Evolutionary conservation across 2,329 filamentous ascomycete species (phyloP).

Genomic region (Ascochyta rabiei): DNA sequence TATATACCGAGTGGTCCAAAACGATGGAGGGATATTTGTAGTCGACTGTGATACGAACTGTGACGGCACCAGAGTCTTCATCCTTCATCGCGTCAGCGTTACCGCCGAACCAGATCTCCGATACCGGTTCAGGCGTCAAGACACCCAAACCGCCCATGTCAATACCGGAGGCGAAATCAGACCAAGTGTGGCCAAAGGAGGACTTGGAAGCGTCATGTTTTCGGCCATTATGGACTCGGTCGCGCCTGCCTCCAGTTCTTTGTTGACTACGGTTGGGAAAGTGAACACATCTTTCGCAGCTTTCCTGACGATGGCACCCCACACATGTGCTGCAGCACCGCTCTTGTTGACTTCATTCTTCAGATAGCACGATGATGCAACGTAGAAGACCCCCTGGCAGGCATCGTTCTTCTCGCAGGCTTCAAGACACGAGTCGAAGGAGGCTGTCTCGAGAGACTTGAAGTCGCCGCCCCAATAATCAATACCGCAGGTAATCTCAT

Average conservation of each 20-base stretch:
- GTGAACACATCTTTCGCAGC: slow-evolving; percentile 8
- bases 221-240: slow-evolving; percentile 10
- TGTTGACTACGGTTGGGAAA: slow-evolving; percentile 2
- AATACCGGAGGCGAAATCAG: slow-evolving; percentile 9
- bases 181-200: slow-evolving; percentile 8
- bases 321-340: background rate
- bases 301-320: slow-evolving; percentile 10
- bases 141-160: slow-evolving; percentile 15
- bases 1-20: slow-evolving; percentile 11
- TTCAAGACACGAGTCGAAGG: slow-evolving; percentile 11
- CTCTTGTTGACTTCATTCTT: slow-evolving; percentile 13
- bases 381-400: slow-evolving; percentile 10
- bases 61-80: slow-evolving; percentile 11
- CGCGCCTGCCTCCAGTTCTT: slow-evolving; percentile 2
- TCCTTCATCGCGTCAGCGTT: slow-evolving; percentile 9
- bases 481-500: slow-evolving; percentile 12
- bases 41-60: slow-evolving; percentile 9
- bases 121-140: slow-evolving; percentile 4
- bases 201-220: slow-evolving; percentile 10
- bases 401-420: slow-evolving; percentile 12
- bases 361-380: slow-evolving; percentile 7
- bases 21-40: slow-evolving; percentile 15
- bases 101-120: slow-evolving; percentile 10
- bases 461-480: slow-evolving; percentile 11
- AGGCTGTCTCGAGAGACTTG: slow-evolving; percentile 6